These are phyloP conservation scores for Botrytis deweyae DNA, from an alignment of 2,329 filamentous ascomycete genomes.

Conservation along the genomic window DNA sequence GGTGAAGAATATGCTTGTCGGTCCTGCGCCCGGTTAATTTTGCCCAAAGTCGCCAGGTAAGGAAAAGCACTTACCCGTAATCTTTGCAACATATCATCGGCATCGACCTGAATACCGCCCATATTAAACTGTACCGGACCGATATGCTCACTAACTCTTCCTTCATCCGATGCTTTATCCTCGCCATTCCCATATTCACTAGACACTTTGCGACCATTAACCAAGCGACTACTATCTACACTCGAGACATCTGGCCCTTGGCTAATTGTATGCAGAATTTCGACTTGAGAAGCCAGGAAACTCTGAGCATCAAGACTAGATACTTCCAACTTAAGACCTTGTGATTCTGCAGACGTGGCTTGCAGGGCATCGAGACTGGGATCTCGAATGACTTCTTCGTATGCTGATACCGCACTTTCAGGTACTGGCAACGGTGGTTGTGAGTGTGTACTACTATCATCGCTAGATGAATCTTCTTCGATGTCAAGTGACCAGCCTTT, in stretches of 20 bases:
- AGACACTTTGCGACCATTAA: slow-evolving; percentile 30
- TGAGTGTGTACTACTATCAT: slow-evolving; percentile 34
- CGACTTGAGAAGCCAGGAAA: slow-evolving; percentile 74
- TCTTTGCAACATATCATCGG: slow-evolving; percentile 86
- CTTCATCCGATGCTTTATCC: slow-evolving; percentile 33
- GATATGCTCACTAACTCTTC: slow-evolving; percentile 64
- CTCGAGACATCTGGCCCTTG: slow-evolving; percentile 53
- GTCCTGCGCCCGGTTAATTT: slow-evolving; percentile 32
- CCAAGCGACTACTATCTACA: slow-evolving; percentile 33
- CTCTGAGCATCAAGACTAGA: slow-evolving; percentile 72
- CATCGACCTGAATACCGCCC: slow-evolving; percentile 94
- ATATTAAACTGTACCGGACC: slow-evolving; percentile 97
- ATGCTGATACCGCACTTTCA: slow-evolving; percentile 67
- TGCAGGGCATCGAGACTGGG: slow-evolving; percentile 64
- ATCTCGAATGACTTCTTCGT: slow-evolving; percentile 77
- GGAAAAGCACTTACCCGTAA: slow-evolving; percentile 62
- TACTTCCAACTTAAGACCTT: slow-evolving; percentile 49
- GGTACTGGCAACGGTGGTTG: slow-evolving; percentile 20
- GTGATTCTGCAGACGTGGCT: slow-evolving; percentile 49
- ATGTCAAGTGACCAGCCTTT: slow-evolving; percentile 84
- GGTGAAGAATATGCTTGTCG: slow-evolving; percentile 39
- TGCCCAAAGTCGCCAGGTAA: background rate
- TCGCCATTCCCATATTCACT: slow-evolving; percentile 28
- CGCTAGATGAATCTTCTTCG: slow-evolving; percentile 51
- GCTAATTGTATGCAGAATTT: slow-evolving; percentile 66